Conservation (phyloP, 306 rosid genomes). For the Vigna radiata region DNA sequence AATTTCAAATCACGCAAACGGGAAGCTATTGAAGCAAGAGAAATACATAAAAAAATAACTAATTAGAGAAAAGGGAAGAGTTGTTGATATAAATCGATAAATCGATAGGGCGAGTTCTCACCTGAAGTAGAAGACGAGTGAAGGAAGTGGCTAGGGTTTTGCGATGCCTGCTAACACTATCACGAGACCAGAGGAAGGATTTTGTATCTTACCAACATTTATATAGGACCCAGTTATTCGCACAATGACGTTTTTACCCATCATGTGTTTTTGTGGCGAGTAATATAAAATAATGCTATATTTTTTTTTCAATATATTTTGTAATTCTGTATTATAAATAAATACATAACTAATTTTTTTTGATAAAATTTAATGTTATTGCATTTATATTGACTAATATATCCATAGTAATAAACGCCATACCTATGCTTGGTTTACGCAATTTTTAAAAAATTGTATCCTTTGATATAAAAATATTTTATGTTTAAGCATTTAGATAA, state of each 20-base stretch:
- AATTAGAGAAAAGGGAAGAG: not conserved
- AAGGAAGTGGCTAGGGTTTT: slow-evolving; percentile 7
- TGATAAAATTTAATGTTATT: no score
- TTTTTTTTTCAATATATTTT: no score
- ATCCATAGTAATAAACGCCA: no score
- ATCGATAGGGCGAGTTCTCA: not conserved
- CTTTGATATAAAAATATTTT: no score
- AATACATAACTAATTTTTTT: no score
- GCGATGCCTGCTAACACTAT: not conserved
- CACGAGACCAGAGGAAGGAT: not conserved
- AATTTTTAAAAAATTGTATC: no score
- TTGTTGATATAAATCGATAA: not conserved
- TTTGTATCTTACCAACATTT: not conserved
- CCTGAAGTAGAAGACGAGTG: not conserved
- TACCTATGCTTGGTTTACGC: no score
- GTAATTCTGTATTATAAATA: no score
- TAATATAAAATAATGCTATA: no score
- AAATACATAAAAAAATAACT: not conserved
- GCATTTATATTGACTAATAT: no score
- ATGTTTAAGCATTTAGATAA: no score
- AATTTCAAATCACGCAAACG: not conserved
- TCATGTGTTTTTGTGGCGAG: no score
- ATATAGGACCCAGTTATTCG: not conserved
- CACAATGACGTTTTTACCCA: not conserved
- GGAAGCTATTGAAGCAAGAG: not conserved